These are phyloP conservation scores for Colletotrichum tofieldiae DNA, from an alignment of 2,329 filamentous ascomycete genomes.

Conservation along the genomic window DNA sequence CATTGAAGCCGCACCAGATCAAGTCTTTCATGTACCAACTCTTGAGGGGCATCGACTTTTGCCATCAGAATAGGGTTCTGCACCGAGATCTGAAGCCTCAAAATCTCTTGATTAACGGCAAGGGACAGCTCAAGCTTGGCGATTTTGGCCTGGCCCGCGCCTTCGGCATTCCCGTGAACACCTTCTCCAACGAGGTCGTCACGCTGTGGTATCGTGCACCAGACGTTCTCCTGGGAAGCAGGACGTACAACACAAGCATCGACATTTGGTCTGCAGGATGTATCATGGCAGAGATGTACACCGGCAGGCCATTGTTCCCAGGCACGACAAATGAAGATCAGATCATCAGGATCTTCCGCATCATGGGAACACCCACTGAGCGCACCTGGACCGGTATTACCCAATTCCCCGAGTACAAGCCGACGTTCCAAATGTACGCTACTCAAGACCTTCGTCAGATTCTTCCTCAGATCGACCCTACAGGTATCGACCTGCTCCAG, in stretches of 20 bases:
- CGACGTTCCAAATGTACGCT: constrained; percentile 93
- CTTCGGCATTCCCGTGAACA: constrained; percentile 98
- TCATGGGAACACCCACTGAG: constrained; percentile 98
- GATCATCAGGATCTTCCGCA: constrained; percentile 94
- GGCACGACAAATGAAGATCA: constrained; percentile 99
- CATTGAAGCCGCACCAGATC: constrained; percentile 90
- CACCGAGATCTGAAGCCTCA: constrained; percentile 97
- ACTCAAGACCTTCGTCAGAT: constrained; percentile 92
- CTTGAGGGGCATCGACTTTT: constrained; percentile 95
- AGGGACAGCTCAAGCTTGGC: constrained; percentile 91
- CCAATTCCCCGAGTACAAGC: constrained; percentile 97
- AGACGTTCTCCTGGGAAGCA: constrained; percentile 91
- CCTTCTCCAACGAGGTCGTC: constrained; percentile 97
- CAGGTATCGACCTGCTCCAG: constrained; percentile 89
- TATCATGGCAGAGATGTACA: constrained; percentile 99
- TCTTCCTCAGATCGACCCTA: constrained; percentile 89
- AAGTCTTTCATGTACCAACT: constrained; percentile 99
- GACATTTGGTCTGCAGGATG: constrained; percentile 99
- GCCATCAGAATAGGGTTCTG: constrained; percentile 95
- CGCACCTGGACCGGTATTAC: constrained; percentile 96
- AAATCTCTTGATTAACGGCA: constrained; percentile 94
- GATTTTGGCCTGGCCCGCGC: constrained; percentile 95
- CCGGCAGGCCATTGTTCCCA: constrained; percentile 93
- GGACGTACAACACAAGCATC: constrained; percentile 99
- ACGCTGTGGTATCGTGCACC: constrained; percentile 98